Evolutionary conservation across 805 yeast genomes (phyloP).

Genomic region (Wickerhamomyces chambardii): DNA sequence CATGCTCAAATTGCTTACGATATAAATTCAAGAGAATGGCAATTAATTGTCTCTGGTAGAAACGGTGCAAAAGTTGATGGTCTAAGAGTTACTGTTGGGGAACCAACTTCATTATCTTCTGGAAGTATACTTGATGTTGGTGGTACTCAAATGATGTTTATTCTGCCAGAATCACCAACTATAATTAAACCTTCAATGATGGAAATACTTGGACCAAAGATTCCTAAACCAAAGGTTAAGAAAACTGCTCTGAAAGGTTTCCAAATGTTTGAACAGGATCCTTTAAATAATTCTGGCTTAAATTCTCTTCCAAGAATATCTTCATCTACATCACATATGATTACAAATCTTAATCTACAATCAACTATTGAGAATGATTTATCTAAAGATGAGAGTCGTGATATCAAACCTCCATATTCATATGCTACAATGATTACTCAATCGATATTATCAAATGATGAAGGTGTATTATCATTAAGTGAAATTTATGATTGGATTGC

Average conservation of each 20-base stretch:
- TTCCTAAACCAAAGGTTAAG: slow-evolving; percentile 17
- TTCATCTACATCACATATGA: neutral
- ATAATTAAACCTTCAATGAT: slow-evolving; percentile 35
- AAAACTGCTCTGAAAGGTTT: neutral
- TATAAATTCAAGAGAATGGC: slow-evolving; percentile 73
- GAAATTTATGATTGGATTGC: slow-evolving; percentile 93
- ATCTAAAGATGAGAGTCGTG: slow-evolving; percentile 84
- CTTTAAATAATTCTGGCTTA: neutral
- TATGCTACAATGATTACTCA: slow-evolving; percentile 99
- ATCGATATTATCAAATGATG: slow-evolving; percentile 82
- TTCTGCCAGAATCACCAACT: slow-evolving; percentile 85
- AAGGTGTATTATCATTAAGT: slow-evolving; percentile 80
- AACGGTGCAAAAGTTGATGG: slow-evolving; percentile 93
- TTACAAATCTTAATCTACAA: neutral
- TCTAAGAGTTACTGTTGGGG: slow-evolving; percentile 32
- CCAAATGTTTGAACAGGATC: slow-evolving; percentile 1
- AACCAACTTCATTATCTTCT: slow-evolving; percentile 54
- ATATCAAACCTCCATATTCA: slow-evolving; percentile 93
- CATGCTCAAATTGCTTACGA: slow-evolving; percentile 85
- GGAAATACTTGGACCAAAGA: slow-evolving; percentile 22
- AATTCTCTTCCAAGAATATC: neutral
- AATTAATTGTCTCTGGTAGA: slow-evolving; percentile 72
- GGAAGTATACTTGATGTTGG: slow-evolving; percentile 95
- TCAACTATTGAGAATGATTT: slow-evolving; percentile 39
- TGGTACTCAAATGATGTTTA: slow-evolving; percentile 98